Evolutionary conservation across 2,329 filamentous ascomycete species (phyloP).

Genomic region (Diplodia seriata): DNA sequence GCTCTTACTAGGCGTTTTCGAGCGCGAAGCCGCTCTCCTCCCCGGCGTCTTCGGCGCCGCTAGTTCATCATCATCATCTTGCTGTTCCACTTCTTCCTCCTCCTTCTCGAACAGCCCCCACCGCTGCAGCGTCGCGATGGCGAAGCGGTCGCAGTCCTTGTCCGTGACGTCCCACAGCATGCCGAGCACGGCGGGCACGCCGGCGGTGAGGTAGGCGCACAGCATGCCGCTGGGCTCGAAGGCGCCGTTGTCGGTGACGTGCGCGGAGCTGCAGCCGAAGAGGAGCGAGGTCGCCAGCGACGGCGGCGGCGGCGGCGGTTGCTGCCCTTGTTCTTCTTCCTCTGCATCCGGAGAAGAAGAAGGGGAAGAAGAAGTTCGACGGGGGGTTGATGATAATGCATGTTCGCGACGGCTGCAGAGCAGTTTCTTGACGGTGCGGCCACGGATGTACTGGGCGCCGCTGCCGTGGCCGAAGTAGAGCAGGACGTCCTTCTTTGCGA

Average conservation of each 20-base stretch:
- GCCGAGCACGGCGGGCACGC: slow-evolving; percentile 79
- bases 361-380: not conserved
- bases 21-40: too few relatives aligned
- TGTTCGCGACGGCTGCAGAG: slow-evolving; percentile 53
- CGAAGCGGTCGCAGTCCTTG: slow-evolving; percentile 94
- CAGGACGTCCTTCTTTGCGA: slow-evolving; percentile 73
- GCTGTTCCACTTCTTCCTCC: slow-evolving; percentile 39
- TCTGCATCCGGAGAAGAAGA: not conserved
- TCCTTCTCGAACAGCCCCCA: slow-evolving; percentile 75
- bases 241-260: slow-evolving; percentile 78
- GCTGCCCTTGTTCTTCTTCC: not conserved
- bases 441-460: slow-evolving; percentile 91
- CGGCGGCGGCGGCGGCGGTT: slow-evolving; percentile 15
- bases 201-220: slow-evolving; percentile 89
- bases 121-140: slow-evolving; percentile 76
- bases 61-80: slow-evolving; percentile 34
- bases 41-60: slow-evolving; percentile 33
- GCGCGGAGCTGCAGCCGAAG: slow-evolving; percentile 92
- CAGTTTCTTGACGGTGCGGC: slow-evolving; percentile 79
- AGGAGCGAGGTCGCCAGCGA: slow-evolving; percentile 78
- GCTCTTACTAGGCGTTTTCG: slow-evolving; percentile 34
- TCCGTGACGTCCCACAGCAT: slow-evolving; percentile 99
- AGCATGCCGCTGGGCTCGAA: slow-evolving; percentile 93
- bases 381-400: too few relatives aligned
- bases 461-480: slow-evolving; percentile 97